Evolutionary conservation across 169 alveolate genomes (phyloP).

Genomic region (Neospora caninum): DNA sequence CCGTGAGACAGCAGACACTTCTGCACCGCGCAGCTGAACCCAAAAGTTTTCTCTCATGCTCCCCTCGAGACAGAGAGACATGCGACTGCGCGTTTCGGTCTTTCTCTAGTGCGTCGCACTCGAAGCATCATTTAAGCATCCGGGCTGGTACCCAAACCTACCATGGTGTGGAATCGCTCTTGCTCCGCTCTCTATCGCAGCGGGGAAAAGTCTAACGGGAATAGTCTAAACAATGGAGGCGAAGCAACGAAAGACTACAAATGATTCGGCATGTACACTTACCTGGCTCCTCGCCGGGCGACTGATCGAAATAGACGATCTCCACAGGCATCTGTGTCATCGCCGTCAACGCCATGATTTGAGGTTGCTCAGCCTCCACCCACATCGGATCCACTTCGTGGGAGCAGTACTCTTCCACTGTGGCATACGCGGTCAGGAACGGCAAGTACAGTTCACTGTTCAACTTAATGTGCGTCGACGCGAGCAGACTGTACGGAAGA

Average conservation of each 20-base stretch:
- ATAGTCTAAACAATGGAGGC: neutral
- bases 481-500: slow-evolving; percentile 41
- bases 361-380: slow-evolving; percentile 67
- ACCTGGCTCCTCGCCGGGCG: slow-evolving; percentile 58
- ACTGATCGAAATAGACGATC: slow-evolving; percentile 61
- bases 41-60: neutral
- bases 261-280: neutral
- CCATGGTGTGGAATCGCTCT: too few relatives aligned
- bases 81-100: too few relatives aligned
- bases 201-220: neutral
- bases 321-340: slow-evolving; percentile 40
- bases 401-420: slow-evolving; percentile 6
- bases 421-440: slow-evolving; percentile 43
- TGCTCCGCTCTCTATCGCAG: too few relatives aligned
- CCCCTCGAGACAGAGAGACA: too few relatives aligned
- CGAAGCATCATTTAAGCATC: too few relatives aligned
- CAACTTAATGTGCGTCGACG: slow-evolving; percentile 50
- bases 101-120: too few relatives aligned
- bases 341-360: slow-evolving; percentile 42
- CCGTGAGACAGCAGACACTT: neutral
- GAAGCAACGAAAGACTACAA: neutral
- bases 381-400: slow-evolving; percentile 69
- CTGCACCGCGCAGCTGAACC: neutral
- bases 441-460: slow-evolving; percentile 41
- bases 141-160: too few relatives aligned